Percentiles rank a stretch among this genome's conserved stretches.
phyloP scores from a whole-genome alignment of 2,329 filamentous ascomycete genomes.

The Colletotrichum sp. region DNA sequence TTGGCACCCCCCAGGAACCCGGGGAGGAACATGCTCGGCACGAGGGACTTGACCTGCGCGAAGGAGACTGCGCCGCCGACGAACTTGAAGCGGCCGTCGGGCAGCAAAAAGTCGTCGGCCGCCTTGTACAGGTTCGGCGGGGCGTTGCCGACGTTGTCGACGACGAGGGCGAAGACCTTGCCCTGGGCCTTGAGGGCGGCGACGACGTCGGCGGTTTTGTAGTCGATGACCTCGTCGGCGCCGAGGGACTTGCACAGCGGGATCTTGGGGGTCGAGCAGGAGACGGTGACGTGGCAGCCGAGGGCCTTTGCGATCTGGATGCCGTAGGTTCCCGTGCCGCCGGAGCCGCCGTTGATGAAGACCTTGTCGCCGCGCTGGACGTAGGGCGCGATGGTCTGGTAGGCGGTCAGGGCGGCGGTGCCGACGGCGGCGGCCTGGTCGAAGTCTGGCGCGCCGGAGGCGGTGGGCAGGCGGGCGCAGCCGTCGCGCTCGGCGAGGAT shows the following conservation, averaged over 20 bases:
- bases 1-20: constrained; percentile 43
- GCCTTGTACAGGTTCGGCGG: constrained; percentile 58
- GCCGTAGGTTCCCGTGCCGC: constrained; percentile 65
- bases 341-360: constrained; percentile 70
- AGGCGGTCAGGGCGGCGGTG: constrained; percentile 53
- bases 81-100: constrained; percentile 53
- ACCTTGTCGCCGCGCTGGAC: constrained; percentile 59
- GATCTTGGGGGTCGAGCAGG: constrained; percentile 65
- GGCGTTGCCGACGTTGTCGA: constrained; percentile 64
- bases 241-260: constrained; percentile 63
- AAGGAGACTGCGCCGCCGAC: constrained; percentile 47
- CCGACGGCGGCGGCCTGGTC: constrained; percentile 48
- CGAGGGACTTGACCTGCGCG: constrained; percentile 27
- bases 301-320: constrained; percentile 70
- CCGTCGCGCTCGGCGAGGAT: constrained; percentile 35
- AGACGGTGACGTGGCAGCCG: constrained; percentile 65
- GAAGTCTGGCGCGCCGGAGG: constrained; percentile 36
- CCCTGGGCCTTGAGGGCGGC: constrained; percentile 50
- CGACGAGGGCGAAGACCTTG: constrained; percentile 51
- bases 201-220: constrained; percentile 55
- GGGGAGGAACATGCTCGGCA: constrained; percentile 31
- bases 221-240: constrained; percentile 70
- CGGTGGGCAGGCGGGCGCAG: constrained; percentile 30
- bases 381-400: constrained; percentile 51
- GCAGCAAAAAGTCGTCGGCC: constrained; percentile 53